Percentiles rank a stretch among this genome's conserved stretches.
Evolutionary conservation across 2,329 filamentous ascomycete species (phyloP).

Genomic region (Claviceps quebecensis): DNA sequence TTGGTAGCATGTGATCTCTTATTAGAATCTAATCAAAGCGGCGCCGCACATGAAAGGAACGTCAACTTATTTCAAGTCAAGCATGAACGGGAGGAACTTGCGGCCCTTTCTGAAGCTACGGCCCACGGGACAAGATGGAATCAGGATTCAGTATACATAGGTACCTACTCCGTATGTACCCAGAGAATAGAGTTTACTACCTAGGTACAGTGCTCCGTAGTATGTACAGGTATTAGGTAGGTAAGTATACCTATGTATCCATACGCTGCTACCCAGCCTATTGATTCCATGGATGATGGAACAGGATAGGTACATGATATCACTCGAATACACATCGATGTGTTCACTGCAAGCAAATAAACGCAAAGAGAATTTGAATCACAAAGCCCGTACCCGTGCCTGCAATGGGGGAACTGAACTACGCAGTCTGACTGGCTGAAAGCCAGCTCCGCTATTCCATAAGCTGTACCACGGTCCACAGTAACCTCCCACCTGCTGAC

Average conservation of each 20-base stretch:
- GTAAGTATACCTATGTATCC: neutral
- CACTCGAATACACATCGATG: neutral
- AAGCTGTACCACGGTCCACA: conserved; percentile 7
- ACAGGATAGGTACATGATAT: neutral
- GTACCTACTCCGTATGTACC: neutral
- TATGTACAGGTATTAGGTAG: too few relatives aligned
- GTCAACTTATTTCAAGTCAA: neutral
- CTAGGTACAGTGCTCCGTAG: too few relatives aligned
- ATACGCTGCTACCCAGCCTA: neutral
- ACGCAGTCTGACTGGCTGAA: conserved; percentile 15
- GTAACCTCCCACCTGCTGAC: conserved; percentile 12
- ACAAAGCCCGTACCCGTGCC: neutral
- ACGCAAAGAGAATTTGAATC: neutral
- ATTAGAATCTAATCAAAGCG: neutral
- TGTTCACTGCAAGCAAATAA: neutral
- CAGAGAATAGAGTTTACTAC: neutral
- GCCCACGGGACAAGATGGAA: too few relatives aligned
- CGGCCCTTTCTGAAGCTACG: too few relatives aligned
- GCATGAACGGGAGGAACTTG: neutral
- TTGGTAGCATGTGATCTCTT: neutral
- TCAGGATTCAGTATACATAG: neutral
- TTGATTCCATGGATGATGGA: neutral
- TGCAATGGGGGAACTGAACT: neutral
- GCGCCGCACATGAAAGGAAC: neutral
- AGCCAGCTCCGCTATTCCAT: neutral